Evolutionary conservation across 1,284 basidiomycete species (phyloP).

Genomic region (Irpex lacteus): DNA sequence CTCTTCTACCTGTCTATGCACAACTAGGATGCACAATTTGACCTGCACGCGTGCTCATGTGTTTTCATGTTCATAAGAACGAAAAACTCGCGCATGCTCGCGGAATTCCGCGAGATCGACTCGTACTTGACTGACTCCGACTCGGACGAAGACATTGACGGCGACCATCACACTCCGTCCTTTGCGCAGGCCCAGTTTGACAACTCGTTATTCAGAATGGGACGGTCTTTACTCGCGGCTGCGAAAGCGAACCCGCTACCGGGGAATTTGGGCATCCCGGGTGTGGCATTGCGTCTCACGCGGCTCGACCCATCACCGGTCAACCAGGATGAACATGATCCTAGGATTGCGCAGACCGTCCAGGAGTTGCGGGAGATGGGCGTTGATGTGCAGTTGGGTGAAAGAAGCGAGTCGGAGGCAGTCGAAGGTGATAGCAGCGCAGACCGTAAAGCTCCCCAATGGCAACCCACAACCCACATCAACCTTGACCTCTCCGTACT

Average conservation of each 20-base stretch:
- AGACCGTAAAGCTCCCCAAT: conserved; percentile 20
- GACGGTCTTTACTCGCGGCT: conserved; percentile 56
- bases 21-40: neutral
- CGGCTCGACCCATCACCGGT: conserved; percentile 55
- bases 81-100: conserved; percentile 70
- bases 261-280: conserved; percentile 29
- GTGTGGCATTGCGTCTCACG: conserved; percentile 65
- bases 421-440: conserved; percentile 15
- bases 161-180: conserved; percentile 22
- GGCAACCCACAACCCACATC: conserved; percentile 50
- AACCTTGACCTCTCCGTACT: conserved; percentile 82
- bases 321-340: conserved; percentile 39
- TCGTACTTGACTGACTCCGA: conserved; percentile 74
- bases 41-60: conserved; percentile 1
- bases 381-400: conserved; percentile 67
- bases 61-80: conserved; percentile 41
- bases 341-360: conserved; percentile 63
- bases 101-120: conserved; percentile 80
- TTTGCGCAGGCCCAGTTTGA: conserved; percentile 56
- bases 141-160: conserved; percentile 30
- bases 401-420: conserved; percentile 34
- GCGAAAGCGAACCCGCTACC: conserved; percentile 49
- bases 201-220: conserved; percentile 70
- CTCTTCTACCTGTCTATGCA: neutral
- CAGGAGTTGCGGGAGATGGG: conserved; percentile 56